Evolutionary conservation across 2,329 filamentous ascomycete species (phyloP), one percentile per base, ranked within the genome.

Genomic region (Plenodomus lindquistii): DNA sequence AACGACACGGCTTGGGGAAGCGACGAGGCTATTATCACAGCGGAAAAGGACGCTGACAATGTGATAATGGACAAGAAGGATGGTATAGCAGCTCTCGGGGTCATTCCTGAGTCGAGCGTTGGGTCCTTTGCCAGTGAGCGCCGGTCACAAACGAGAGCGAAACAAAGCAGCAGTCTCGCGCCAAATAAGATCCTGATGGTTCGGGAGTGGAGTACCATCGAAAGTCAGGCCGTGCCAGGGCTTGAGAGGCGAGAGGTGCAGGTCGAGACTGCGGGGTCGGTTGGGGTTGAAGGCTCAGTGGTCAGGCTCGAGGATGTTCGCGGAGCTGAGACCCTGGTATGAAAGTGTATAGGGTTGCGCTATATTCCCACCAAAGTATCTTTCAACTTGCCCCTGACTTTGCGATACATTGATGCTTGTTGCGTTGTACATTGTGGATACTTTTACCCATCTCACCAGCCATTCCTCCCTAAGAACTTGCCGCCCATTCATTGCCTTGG

Each of bases 1-100:
- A 43, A 42, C 4, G 44, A 42, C 20, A 51, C 52, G 18, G 35
- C 40, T 19, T 47, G 37, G 29, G 52, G 48, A 15, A 45, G 48
- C 29, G 52, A 52, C 34, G 52, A 55, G 44, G 42, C 40, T 1
- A 51, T 52, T 31, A 40, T 47, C 15, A 41, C 24, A 31, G 36
- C 17, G 21, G 24, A 45, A 15, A 31, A 31, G 27, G 11, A 31
- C 15, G 11, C 27, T 7, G 27, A 31, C 15, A 4, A 36, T 19
- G 39, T 21, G 20, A 24, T 18, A 13, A 38, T 22, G n/a, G 31
- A 27, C 29, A 20, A 35, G 40, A 17, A 45, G 20, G 27, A 31
- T 15, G 27, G 27, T 7, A 31, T 31, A 7, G 27, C 15, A 31
- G 27, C 27, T 4, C 27, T 31, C 15, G 27, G 27, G 15, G 27